Conservation (phyloP, 805 yeast species). For the Metschnikowia lunata region DNA sequence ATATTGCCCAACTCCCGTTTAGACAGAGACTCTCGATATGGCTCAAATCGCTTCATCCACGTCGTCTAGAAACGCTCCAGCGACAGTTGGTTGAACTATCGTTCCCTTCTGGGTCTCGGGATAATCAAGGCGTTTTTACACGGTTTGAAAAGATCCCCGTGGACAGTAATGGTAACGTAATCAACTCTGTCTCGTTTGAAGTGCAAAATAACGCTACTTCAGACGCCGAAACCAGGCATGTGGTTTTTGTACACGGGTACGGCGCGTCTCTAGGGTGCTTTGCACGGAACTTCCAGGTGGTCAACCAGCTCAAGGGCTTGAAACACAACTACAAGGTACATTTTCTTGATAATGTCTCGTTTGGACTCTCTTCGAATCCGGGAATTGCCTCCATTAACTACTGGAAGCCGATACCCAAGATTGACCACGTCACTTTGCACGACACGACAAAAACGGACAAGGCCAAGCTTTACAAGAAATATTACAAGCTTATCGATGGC, state of each 20-base stretch:
- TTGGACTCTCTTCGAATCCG: slow-evolving; percentile 52
- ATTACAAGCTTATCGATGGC: slow-evolving; percentile 37
- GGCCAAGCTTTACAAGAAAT: slow-evolving; percentile 32
- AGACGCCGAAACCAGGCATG: slow-evolving; percentile 26
- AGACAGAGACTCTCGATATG: slow-evolving; percentile 12
- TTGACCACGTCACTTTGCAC: slow-evolving; percentile 23
- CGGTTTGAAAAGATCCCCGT: slow-evolving; percentile 18
- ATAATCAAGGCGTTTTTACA: slow-evolving; percentile 22
- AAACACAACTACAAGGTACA: slow-evolving; percentile 42
- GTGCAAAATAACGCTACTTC: slow-evolving; percentile 22
- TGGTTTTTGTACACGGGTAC: slow-evolving; percentile 55
- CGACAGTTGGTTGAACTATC: slow-evolving; percentile 31
- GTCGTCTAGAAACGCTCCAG: slow-evolving; percentile 30
- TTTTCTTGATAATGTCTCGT: slow-evolving; percentile 45
- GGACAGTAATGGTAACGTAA: slow-evolving; percentile 24
- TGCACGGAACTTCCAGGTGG: slow-evolving; percentile 47
- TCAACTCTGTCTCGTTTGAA: slow-evolving; percentile 34
- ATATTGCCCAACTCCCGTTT: slow-evolving; percentile 12
- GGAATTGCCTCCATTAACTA: slow-evolving; percentile 11
- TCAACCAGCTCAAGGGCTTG: slow-evolving; percentile 27
- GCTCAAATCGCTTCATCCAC: slow-evolving; percentile 20
- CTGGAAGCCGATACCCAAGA: slow-evolving; percentile 18
- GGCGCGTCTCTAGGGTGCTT: slow-evolving; percentile 56
- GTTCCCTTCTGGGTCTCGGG: slow-evolving; percentile 22
- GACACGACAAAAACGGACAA: slow-evolving; percentile 26